phyloP scores from a whole-genome alignment of 2,329 filamentous ascomycete genomes.

The Botrytis fragariae region DNA sequence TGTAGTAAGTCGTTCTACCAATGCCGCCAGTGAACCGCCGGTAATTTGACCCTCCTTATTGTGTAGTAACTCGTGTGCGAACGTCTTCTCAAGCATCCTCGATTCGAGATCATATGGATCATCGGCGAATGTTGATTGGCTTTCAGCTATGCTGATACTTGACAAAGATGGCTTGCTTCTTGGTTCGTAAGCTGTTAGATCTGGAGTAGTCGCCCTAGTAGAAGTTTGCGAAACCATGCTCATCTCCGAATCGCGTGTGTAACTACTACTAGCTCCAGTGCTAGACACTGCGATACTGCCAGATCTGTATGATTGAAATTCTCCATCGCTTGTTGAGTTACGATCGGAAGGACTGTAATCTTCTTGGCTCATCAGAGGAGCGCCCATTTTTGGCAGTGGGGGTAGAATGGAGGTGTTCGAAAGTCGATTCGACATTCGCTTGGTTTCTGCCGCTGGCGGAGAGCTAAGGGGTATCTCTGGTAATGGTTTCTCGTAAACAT shows the following conservation, averaged over 20 bases:
- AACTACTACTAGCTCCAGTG: constrained; percentile 75
- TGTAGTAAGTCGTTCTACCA: constrained; percentile 91
- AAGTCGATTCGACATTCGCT: constrained; percentile 42
- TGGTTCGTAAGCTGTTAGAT: constrained; percentile 44
- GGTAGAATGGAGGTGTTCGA: constrained; percentile 51
- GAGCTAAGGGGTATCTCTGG: constrained; percentile 56
- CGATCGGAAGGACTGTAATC: constrained; percentile 50
- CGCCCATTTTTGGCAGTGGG: constrained; percentile 57
- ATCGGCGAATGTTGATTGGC: constrained; percentile 64
- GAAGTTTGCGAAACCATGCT: constrained; percentile 80
- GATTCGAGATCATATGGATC: constrained; percentile 78
- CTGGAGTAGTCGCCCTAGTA: constrained; percentile 84
- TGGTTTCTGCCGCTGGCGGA: constrained; percentile 33
- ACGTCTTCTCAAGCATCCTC: constrained; percentile 86
- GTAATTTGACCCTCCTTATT: constrained; percentile 96
- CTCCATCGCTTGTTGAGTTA: constrained; percentile 47
- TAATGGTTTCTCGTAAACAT: constrained; percentile 61
- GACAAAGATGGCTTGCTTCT: constrained; percentile 59
- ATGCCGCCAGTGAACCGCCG: constrained; percentile 81
- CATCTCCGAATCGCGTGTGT: constrained; percentile 73
- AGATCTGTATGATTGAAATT: constrained; percentile 55
- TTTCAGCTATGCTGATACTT: constrained; percentile 65
- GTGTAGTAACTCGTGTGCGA: constrained; percentile 83
- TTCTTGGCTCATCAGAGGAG: constrained; percentile 48
- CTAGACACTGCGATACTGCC: constrained; percentile 74